Evolutionary conservation across 2,329 filamentous ascomycete genomes (phyloP), one percentile per base, ranked within the genome.

Genomic region (Colletotrichum tamarilloi): DNA sequence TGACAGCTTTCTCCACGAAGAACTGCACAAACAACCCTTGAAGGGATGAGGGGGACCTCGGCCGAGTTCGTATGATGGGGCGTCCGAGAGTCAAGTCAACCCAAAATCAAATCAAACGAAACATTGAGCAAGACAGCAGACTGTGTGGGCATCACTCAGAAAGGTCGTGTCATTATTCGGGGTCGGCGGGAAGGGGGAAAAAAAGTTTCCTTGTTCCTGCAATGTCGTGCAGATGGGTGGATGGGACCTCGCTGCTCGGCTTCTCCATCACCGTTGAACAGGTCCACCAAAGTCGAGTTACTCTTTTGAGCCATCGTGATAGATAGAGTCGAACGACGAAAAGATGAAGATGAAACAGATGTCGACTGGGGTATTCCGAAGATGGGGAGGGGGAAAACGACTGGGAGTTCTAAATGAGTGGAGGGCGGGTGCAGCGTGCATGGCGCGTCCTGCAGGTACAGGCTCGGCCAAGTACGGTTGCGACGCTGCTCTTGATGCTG

Each of bases 201-300:
- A n/a, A 35, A 24, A 1, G 64, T 52, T 57, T 68, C 64, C 52
- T 38, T 63, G 64, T 35, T 49, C 38, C 64, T 49, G 64, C 58
- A 68, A 72, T 72, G 69, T 68, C 69, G 65, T 72, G 69, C 69
- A 72, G 65, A 52, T 46, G 59, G 58, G 32, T 35, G 11, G 58
- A 72, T 68, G 58, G 58, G 57, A 52, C 52, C 35, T 49, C 19
- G 42, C 42, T 49, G 42, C 14, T 32, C 14, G n/a, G 42, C 24
- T n/a, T 32, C 38, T 22, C 59, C 38, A 62, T 49, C 19, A 49
- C 16, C 42, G 38, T 30, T 19, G 11, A 52, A 7, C 22, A 30
- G 26, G n/a, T 26, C 12, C 14, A 46, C 30, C 68, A 62, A 60
- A 55, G 68, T 28, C 22, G 38, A 53, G 22, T 56, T 70, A 38